Conservation (phyloP, 1,284 basidiomycete species). For the Cystobasidium slooffiae region DNA sequence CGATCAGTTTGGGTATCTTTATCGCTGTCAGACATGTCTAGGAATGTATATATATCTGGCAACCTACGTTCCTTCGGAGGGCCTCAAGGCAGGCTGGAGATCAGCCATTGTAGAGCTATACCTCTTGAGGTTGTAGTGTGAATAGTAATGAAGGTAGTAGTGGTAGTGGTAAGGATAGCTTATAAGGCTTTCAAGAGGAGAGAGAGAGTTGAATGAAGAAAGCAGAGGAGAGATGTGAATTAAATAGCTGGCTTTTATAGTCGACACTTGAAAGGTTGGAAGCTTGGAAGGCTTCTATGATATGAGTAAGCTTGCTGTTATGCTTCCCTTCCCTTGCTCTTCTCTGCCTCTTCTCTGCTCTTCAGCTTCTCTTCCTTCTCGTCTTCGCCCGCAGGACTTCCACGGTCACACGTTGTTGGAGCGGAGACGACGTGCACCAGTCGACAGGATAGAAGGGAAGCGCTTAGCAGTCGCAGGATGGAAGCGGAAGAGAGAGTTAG, state of each 20-base stretch:
- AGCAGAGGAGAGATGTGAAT: slow-evolving; percentile 7
- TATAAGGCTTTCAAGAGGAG: neutral
- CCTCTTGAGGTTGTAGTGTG: neutral
- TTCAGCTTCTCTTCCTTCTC: neutral
- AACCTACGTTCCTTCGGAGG: slow-evolving; percentile 10
- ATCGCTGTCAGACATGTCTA: neutral
- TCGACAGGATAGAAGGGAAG: too few relatives aligned
- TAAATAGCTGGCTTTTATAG: slow-evolving; percentile 3
- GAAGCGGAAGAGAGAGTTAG: too few relatives aligned
- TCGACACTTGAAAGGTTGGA: neutral
- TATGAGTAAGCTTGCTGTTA: neutral
- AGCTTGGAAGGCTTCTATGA: neutral
- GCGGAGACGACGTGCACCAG: neutral
- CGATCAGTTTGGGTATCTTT: neutral
- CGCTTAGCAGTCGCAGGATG: too few relatives aligned
- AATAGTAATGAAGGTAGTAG: neutral
- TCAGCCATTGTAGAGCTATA: neutral
- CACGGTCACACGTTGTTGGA: neutral
- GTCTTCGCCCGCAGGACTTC: too few relatives aligned
- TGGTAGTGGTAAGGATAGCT: neutral
- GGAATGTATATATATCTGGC: neutral
- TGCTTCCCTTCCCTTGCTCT: neutral
- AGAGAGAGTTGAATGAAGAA: slow-evolving; percentile 5
- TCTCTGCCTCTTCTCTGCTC: neutral
- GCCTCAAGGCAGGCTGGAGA: neutral